phyloP scores from a whole-genome alignment of 2,329 filamentous ascomycete species.

The Leptodontidium sp. region DNA sequence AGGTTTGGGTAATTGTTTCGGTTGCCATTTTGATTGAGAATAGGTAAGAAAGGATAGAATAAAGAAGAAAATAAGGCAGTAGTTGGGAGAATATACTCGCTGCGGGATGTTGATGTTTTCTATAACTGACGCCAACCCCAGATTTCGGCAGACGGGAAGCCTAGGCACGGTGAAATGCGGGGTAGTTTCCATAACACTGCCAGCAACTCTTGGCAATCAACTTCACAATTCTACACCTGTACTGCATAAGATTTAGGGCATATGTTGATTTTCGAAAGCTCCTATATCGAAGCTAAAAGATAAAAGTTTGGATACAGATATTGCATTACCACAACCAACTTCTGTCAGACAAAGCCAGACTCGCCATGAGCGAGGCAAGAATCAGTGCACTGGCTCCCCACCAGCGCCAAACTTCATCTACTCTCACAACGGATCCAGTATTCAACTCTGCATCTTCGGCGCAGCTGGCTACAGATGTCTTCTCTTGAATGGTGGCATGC shows the following conservation, averaged over 20 bases:
- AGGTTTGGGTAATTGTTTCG: constrained; percentile 24
- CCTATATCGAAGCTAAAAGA: no score
- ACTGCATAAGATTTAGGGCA: background rate
- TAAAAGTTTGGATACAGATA: no score
- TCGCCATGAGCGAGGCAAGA: no score
- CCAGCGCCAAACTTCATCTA: background rate
- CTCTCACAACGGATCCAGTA: background rate
- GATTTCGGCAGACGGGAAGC: constrained; percentile 6
- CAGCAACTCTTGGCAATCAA: no score
- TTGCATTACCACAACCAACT: no score
- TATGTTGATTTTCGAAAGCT: no score
- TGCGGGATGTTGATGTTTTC: background rate
- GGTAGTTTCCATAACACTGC: background rate
- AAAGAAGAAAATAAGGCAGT: background rate
- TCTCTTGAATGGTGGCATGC: background rate
- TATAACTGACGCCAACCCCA: background rate
- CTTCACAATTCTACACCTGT: no score
- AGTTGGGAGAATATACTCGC: background rate
- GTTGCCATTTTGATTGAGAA: constrained; percentile 25
- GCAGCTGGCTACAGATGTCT: background rate
- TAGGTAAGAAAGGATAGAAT: no score
- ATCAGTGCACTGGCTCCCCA: background rate
- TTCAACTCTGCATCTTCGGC: background rate
- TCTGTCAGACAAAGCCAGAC: no score
- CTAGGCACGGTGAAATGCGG: background rate